Evolutionary conservation across 2,329 filamentous ascomycete species (phyloP).

Genomic region (Drechmeria coniospora): DNA sequence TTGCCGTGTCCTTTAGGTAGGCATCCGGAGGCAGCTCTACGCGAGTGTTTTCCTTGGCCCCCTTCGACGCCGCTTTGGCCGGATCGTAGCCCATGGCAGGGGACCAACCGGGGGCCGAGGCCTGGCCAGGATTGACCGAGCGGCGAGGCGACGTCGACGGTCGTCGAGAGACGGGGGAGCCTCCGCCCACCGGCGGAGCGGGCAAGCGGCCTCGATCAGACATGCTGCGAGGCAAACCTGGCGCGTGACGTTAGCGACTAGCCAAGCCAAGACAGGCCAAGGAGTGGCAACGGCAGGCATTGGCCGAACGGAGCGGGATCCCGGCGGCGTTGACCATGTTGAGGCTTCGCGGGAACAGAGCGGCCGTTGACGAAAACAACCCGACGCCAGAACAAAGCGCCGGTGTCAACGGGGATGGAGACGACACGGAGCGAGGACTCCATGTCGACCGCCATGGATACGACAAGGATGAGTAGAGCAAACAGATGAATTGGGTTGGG

Average conservation of each 20-base stretch:
- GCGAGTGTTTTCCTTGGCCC: conserved; percentile 26
- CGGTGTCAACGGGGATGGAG: too few species aligned
- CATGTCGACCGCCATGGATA: too few species aligned
- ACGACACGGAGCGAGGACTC: too few species aligned
- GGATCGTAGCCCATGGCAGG: conserved; percentile 27
- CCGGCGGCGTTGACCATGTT: too few species aligned
- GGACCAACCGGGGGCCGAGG: conserved; percentile 10
- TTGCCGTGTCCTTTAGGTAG: conserved; percentile 22
- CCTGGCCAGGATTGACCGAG: conserved; percentile 5
- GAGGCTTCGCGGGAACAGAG: too few species aligned
- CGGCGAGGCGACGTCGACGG: conserved; percentile 6
- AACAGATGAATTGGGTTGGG: too few species aligned
- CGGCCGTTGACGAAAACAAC: too few species aligned
- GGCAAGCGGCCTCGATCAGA: conserved; percentile 17
- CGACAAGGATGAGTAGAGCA: too few species aligned
- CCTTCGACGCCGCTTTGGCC: conserved; percentile 14
- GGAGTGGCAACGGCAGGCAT: too few species aligned
- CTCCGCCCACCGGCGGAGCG: conserved; percentile 4
- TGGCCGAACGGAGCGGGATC: too few species aligned
- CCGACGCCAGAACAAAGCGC: too few species aligned
- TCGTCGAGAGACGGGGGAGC: conserved; percentile 3
- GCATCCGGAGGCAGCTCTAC: conserved; percentile 45
- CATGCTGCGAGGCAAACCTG: conserved; percentile 10
- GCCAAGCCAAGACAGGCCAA: too few species aligned
- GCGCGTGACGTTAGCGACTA: not conserved